Conservation (phyloP, 208 protist genomes). For the Angomonas ambiguus region DNA sequence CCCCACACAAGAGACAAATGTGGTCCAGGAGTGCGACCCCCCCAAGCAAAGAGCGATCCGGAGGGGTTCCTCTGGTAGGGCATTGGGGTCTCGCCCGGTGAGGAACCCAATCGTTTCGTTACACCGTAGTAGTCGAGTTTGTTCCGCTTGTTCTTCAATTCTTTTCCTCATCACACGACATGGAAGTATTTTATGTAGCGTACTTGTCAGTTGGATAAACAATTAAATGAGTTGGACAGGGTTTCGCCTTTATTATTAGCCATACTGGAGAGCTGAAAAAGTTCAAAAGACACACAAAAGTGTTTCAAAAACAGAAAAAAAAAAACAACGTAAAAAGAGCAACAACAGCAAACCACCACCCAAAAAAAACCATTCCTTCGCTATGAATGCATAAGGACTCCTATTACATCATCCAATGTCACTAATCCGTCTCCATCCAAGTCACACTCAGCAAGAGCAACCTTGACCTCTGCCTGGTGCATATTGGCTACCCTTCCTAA, state of each 20-base stretch:
- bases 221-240: no score
- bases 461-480: constrained; percentile 40
- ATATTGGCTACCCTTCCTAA: constrained; percentile 21
- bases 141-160: no score
- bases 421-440: constrained; percentile 62
- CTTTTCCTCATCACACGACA: not conserved
- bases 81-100: constrained; percentile 3
- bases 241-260: no score
- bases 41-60: constrained; percentile 19
- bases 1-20: constrained; percentile 15
- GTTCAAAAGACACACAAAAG: no score
- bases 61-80: constrained; percentile 9
- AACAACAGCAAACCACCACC: constrained; percentile 12
- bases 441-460: constrained; percentile 54
- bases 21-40: constrained; percentile 10
- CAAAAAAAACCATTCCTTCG: not conserved
- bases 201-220: no score
- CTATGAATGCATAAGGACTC: constrained; percentile 30
- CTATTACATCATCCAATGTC: constrained; percentile 42
- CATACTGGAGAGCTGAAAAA: no score
- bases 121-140: constrained; percentile 14
- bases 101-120: constrained; percentile 9
- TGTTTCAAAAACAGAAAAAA: no score
- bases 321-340: constrained; percentile 8
- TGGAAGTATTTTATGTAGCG: not conserved